A percentile compares a stretch with the other conserved stretches of the same genome.
phyloP scores from a whole-genome alignment of 2,329 filamentous ascomycete species.

The Falciphora oryzae region DNA sequence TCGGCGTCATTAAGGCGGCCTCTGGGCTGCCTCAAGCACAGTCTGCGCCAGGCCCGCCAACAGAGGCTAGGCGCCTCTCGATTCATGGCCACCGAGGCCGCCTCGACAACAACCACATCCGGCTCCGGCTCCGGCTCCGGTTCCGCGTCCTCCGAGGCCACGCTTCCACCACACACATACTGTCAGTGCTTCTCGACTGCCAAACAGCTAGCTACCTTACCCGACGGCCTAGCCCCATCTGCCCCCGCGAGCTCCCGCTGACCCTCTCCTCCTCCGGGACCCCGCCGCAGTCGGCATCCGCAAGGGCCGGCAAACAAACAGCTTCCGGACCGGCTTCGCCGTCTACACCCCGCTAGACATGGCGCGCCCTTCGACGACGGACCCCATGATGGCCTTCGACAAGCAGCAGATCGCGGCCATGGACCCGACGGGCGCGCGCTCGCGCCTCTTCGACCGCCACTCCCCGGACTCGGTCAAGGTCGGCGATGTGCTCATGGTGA shows the following conservation, averaged over 20 bases:
- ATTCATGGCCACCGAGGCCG: constrained; percentile 8
- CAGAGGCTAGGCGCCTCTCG: constrained; percentile 28
- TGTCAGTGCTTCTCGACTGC: constrained; percentile 15
- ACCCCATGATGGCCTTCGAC: constrained; percentile 65
- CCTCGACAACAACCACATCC: background rate
- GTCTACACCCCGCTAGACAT: constrained; percentile 31
- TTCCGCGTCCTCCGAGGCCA: background rate
- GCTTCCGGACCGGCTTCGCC: constrained; percentile 39
- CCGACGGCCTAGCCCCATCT: too few relatives aligned
- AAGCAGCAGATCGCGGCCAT: constrained; percentile 64
- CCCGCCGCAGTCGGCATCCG: constrained; percentile 5
- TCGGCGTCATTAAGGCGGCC: constrained; percentile 56
- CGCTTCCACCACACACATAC: constrained; percentile 13
- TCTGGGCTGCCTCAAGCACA: constrained; percentile 62
- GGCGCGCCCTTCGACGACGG: constrained; percentile 13
- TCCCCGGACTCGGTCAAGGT: constrained; percentile 76
- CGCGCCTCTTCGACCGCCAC: constrained; percentile 69
- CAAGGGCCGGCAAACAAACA: constrained; percentile 17
- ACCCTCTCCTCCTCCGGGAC: background rate
- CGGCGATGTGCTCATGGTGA: constrained; percentile 88
- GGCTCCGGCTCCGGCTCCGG: background rate
- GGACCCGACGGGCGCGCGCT: constrained; percentile 79
- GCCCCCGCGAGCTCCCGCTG: background rate
- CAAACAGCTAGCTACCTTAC: too few relatives aligned
- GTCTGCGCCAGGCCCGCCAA: constrained; percentile 52